Percentiles rank a stretch among this genome's conserved stretches.
These are phyloP conservation scores for Leishmania tropica DNA, from an alignment of 208 protist genomes.

Conservation along the genomic window DNA sequence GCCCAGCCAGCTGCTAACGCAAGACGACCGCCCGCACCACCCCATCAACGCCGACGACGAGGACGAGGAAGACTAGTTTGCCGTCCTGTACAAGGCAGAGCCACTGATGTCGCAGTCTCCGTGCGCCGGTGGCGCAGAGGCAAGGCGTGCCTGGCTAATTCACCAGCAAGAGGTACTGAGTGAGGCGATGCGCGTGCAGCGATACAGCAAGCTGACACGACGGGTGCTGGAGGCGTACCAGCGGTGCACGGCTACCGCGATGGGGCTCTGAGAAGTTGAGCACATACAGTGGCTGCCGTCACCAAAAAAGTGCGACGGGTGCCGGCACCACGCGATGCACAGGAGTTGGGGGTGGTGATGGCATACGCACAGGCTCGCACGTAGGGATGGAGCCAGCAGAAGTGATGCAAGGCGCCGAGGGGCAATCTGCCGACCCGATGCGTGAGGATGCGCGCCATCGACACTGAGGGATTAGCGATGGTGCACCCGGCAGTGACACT, in stretches of 20 bases:
- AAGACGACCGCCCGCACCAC: neutral
- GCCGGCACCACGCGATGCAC: neutral
- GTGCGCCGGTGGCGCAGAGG: neutral
- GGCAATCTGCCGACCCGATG: neutral
- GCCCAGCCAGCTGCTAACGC: neutral
- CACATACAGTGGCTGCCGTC: neutral
- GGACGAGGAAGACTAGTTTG: constrained; percentile 6
- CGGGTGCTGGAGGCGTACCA: constrained; percentile 50
- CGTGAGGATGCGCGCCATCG: neutral
- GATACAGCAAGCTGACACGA: constrained; percentile 56
- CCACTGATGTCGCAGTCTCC: neutral
- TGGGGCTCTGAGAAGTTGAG: neutral
- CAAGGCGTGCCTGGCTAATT: constrained; percentile 35
- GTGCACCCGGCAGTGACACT: neutral
- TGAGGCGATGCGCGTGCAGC: constrained; percentile 66
- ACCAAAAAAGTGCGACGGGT: neutral
- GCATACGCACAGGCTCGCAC: neutral
- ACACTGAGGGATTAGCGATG: neutral
- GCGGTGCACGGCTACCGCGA: constrained; percentile 5
- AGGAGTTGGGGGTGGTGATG: neutral
- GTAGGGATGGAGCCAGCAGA: neutral
- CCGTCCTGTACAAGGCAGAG: neutral
- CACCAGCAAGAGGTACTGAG: constrained; percentile 50
- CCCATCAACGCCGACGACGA: neutral
- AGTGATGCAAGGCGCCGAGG: neutral